Evolutionary conservation across 2,329 filamentous ascomycete genomes (phyloP), one percentile per base, ranked within the genome.

Genomic region (Aspergillus cejpii): DNA sequence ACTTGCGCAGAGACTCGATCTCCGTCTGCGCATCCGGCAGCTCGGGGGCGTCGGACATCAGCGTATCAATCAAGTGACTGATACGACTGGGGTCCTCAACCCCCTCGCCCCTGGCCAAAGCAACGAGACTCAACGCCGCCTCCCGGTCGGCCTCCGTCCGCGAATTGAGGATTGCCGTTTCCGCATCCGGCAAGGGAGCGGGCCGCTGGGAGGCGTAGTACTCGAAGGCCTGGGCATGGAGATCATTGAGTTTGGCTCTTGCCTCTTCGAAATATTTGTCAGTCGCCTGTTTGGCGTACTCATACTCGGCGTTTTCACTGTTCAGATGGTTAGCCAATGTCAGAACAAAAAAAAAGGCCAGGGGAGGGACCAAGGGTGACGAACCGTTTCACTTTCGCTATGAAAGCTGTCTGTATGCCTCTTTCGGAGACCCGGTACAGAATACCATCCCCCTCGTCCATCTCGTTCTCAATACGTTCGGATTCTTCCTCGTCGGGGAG

Each of bases 391-490:
- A 80, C 71, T 51, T 75, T 76, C 59, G 74, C 71, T 47, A 94
- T 80, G 63, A 95, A 89, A 60, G 88, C 82, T 10, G 82, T 72
- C 57, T 84, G 77, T 54, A 89, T 74, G 27, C 81, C 81, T 56
- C 74, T 74, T 49, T 80, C 80, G 0, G 79, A 75, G 43, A 89
- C 67, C 48, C 78, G 78, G 62, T 83, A 83, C 17, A 80, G 70
- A 21, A 78, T 75, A n/a, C 84, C 84, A 58, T 80, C 83, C 12
- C 78, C 76, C 44, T 74, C 71, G 6, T 76, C 64, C 45, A 82
- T 77, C 43, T 74, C 76, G 71, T 83, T 82, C 43, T 74, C 76
- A 71, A 83, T 81, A 24, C 74, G 75, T 21, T 70, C 66, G 27
- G 67, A 65, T 39, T 78, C 73, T 15, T 78, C 76, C 12, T 79